Evolutionary conservation across 2,329 filamentous ascomycete species (phyloP), one percentile per base, ranked within the genome.

Genomic region (Fusarium praegraminearum): DNA sequence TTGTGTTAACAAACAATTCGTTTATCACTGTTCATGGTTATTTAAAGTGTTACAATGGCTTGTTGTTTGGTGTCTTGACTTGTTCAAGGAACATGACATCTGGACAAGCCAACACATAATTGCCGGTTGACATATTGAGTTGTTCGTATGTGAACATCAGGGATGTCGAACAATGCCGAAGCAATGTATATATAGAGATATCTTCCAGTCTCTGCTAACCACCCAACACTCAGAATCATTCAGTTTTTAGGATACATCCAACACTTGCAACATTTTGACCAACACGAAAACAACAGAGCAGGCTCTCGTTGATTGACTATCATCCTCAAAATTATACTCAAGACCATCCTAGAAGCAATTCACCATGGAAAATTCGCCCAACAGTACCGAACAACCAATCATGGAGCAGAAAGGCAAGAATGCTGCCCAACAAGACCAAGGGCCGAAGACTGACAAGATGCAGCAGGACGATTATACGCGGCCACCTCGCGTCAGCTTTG

Each of bases 401-500:
- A 54, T 33, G 28, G 54, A 65, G n/a, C n/a, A 61, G 28, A 40
- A 28, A 38, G 53, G 28, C 35, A 52, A 52, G 36, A 51, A 32
- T 15, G 12, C 12, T 20, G 8, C 16, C 13, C 43, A 50, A 20
- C 43, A 50, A 20, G 30, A 62, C 12, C 32, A 45, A 20, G 24
- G 33, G 26, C n/a, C 3, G 9, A 20, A 33, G 18, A 22, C 50
- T 47, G 20, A 36, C 35, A 30, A 40, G 26, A 38, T 33, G 22
- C 54, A 43, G n/a, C 16, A 59, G 44, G 54, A 71, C 33, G 36
- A 49, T 7, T 50, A 64, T 30, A 72, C 62, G 16, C 60, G 65
- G 7, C 69, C 67, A 30, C 67, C 64, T 12, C 62, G 60, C 12
- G 40, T 68, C 12, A 69, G 69, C 45, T 76, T 71, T 32, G 73